These are phyloP conservation scores for Plasmodium coatneyi DNA, from an alignment of 169 alveolate genomes.

Conservation along the genomic window DNA sequence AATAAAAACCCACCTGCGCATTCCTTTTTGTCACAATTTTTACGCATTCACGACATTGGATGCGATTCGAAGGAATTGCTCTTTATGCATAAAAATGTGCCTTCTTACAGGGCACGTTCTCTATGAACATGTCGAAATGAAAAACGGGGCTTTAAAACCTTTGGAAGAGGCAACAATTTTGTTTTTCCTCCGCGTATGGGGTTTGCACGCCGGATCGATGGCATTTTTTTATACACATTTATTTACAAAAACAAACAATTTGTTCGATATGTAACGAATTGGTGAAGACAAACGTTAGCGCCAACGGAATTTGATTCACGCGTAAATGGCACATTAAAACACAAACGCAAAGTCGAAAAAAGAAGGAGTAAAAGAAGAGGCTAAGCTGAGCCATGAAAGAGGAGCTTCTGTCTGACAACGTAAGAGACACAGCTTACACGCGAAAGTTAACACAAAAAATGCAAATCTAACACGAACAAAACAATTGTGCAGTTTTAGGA, in stretches of 20 bases:
- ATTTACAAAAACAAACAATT: slow-evolving; percentile 6
- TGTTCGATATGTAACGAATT: slow-evolving; percentile 17
- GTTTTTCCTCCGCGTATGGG: background rate
- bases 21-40: background rate
- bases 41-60: background rate
- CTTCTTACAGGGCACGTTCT: background rate
- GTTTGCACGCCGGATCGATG: background rate
- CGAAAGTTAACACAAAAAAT: background rate
- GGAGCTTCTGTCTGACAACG: background rate
- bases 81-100: background rate
- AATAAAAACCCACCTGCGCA: background rate
- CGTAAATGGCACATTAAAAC: background rate
- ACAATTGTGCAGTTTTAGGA: slow-evolving; percentile 12
- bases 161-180: slow-evolving; percentile 5
- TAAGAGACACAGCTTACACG: background rate
- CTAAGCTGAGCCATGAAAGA: background rate
- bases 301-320: background rate
- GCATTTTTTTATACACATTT: slow-evolving; percentile 2
- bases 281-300: background rate
- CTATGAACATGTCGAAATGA: background rate
- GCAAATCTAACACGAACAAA: background rate
- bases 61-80: background rate
- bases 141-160: background rate
- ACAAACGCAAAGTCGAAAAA: background rate
- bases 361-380: background rate